Conservation (phyloP, 2,329 filamentous ascomycete species). For the Talaromyces sp. region DNA sequence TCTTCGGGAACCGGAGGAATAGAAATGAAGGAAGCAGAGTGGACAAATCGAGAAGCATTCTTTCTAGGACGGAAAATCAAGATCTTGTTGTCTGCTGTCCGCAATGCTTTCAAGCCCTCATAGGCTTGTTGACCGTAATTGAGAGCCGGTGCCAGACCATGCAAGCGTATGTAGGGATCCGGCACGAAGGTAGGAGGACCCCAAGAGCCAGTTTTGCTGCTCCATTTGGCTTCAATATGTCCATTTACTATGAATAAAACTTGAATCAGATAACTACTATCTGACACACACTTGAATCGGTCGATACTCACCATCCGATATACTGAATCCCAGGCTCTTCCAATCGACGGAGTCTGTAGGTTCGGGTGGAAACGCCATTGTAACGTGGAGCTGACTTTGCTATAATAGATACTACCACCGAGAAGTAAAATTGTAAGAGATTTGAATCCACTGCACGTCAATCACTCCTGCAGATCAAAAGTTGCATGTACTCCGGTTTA, state of each 20-base stretch:
- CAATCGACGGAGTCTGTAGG: not conserved
- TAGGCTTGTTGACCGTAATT: slow-evolving; percentile 41
- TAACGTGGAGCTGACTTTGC: not conserved
- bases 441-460: not conserved
- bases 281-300: not conserved
- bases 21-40: slow-evolving; percentile 28
- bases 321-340: not conserved
- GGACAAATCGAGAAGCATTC: slow-evolving; percentile 31
- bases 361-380: not conserved
- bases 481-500: not conserved
- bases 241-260: not conserved
- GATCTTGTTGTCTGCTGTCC: not conserved
- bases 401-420: not conserved
- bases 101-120: not conserved
- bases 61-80: slow-evolving; percentile 27
- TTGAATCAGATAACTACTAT: not conserved
- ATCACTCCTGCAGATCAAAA: not conserved
- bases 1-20: slow-evolving; percentile 31
- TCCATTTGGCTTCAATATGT: slow-evolving; percentile 52
- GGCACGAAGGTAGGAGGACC: slow-evolving; percentile 49
- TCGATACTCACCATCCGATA: not conserved
- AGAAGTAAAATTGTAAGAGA: not conserved
- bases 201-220: slow-evolving; percentile 50
- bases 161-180: slow-evolving; percentile 52
- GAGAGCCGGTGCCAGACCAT: slow-evolving; percentile 53